Evolutionary conservation across 1,284 basidiomycete genomes (phyloP).

Genomic region (Ceratobasidium sp.): DNA sequence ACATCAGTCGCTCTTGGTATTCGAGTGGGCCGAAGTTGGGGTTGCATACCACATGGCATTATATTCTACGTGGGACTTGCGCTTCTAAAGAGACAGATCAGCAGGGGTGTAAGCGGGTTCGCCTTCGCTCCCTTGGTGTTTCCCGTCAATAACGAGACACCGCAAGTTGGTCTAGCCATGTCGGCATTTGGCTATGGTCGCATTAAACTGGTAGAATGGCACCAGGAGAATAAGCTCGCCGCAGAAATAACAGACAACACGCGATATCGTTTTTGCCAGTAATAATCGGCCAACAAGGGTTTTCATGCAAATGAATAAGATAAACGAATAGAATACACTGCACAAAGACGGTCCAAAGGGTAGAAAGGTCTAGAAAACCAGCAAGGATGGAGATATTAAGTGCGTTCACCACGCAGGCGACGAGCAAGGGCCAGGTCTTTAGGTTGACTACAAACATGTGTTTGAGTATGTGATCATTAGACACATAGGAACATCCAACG

Average conservation of each 20-base stretch:
- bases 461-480: conserved; percentile 48
- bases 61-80: not conserved
- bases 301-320: conserved; percentile 25
- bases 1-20: not conserved
- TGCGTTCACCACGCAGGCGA: conserved; percentile 63
- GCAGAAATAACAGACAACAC: too few relatives aligned
- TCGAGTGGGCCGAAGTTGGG: not conserved
- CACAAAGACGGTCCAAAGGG: not conserved
- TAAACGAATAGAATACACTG: conserved; percentile 33
- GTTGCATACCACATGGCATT: not conserved
- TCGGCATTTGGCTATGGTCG: not conserved
- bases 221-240: too few relatives aligned
- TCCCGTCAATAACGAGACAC: not conserved
- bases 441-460: conserved; percentile 64
- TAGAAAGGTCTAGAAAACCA: conserved; percentile 44
- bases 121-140: not conserved
- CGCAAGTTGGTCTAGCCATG: conserved; percentile 1
- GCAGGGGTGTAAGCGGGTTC: not conserved
- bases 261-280: not conserved
- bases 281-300: not conserved
- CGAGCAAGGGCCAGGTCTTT: conserved; percentile 73
- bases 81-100: not conserved
- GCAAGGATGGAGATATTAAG: conserved; percentile 38
- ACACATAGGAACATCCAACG: not conserved
- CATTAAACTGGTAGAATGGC: not conserved